phyloP scores from a whole-genome alignment of 768 basidiomycete species.

The Naganishia vaughanmartiniae region DNA sequence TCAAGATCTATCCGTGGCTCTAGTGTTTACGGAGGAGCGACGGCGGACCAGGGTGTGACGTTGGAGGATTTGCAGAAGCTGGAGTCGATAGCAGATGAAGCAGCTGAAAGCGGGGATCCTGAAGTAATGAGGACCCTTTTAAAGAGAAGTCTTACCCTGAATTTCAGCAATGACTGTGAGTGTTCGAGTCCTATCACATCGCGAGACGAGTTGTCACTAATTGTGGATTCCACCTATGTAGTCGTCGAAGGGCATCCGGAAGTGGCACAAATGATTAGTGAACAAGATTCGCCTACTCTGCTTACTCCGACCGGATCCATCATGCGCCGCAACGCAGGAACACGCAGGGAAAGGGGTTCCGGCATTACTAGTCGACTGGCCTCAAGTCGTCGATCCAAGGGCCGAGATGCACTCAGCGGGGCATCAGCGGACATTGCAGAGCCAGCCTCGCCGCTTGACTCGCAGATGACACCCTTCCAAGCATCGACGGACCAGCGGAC shows the following conservation, averaged over 20 bases:
- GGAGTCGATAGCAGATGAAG: constrained; percentile 89
- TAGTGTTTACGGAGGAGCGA: constrained; percentile 62
- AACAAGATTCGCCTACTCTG: constrained; percentile 86
- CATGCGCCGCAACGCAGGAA: constrained; percentile 84
- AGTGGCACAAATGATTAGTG: constrained; percentile 57
- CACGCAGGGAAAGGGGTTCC: constrained; percentile 57
- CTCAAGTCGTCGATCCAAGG: constrained; percentile 13
- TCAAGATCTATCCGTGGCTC: constrained; percentile 57
- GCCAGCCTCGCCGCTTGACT: constrained; percentile 3
- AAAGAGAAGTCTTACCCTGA: constrained; percentile 82
- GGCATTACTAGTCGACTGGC: constrained; percentile 4
- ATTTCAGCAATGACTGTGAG: constrained; percentile 79
- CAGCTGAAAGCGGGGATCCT: constrained; percentile 75
- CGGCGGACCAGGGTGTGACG: constrained; percentile 75
- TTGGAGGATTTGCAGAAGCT: constrained; percentile 91
- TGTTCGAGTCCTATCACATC: constrained; percentile 16
- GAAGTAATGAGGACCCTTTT: constrained; percentile 72
- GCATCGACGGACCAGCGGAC: neutral
- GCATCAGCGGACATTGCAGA: neutral
- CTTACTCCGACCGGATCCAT: constrained; percentile 80
- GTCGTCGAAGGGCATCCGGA: constrained; percentile 24
- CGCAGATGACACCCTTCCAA: neutral
- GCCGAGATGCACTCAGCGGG: neutral
- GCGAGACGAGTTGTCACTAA: too few species aligned
- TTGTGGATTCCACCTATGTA: constrained; percentile 7